These are phyloP conservation scores for Mortierella sp. DNA, from an alignment of 371 early-diverging fungal genomes.

Conservation along the genomic window DNA sequence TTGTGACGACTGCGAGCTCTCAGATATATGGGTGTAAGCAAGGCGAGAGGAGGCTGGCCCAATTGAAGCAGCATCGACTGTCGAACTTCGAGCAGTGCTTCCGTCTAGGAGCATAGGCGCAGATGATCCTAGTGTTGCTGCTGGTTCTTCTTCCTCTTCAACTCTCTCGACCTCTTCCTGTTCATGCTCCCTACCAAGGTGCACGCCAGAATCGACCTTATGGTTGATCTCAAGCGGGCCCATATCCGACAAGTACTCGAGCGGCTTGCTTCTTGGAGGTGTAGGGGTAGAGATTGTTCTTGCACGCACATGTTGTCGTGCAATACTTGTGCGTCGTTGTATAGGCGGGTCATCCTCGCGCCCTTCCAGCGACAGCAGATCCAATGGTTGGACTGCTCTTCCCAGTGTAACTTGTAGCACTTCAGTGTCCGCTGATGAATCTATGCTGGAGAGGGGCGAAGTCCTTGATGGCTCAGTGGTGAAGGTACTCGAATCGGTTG, in stretches of 20 bases:
- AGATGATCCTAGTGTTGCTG: no score
- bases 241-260: conserved; percentile 34
- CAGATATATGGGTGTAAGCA: conserved; percentile 30
- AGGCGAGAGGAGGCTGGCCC: neutral
- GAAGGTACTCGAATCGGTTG: neutral
- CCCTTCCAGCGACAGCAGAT: neutral
- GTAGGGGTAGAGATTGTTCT: conserved; percentile 8
- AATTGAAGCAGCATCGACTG: no score
- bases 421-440: conserved; percentile 1
- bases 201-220: conserved; percentile 21
- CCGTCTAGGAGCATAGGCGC: neutral
- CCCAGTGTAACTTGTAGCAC: neutral
- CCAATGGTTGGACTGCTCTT: conserved; percentile 2
- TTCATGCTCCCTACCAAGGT: neutral
- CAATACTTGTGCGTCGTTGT: neutral
- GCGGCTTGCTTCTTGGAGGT: conserved; percentile 10
- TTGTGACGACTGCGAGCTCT: conserved; percentile 9
- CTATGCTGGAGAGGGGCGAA: neutral
- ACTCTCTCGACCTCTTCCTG: no score
- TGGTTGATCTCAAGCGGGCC: conserved; percentile 31
- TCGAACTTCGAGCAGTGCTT: no score
- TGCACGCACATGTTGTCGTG: neutral
- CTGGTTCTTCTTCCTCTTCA: no score
- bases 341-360: neutral
- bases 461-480: neutral